Evolutionary conservation across 1,284 basidiomycete genomes (phyloP), one percentile per base, ranked within the genome.

Genomic region (Irpex sp.): DNA sequence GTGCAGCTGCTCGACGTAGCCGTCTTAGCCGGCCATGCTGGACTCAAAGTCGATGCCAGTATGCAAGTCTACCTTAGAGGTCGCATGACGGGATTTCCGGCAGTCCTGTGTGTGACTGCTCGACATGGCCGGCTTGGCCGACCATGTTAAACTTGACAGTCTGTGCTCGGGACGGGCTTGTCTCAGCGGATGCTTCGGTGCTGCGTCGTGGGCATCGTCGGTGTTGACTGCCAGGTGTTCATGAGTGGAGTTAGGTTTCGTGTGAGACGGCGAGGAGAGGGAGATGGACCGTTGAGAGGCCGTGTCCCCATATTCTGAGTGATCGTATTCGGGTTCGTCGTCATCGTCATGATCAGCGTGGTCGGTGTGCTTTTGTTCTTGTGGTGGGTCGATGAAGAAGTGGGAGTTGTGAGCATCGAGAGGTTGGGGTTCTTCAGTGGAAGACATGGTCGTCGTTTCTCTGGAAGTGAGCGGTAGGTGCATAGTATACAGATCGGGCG

Each of bases 261-360:
- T 71, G 48, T 63, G 65, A 13, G 70, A 62, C 2, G 88, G 82
- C 2, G 89, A 90, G 52, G 86, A 87, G 51, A 92, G 84, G 13
- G 89, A 83, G 62, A 92, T 88, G 1, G 90, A 92, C 51, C 82
- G 84, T 67, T 90, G 87, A 5, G 89, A 91, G n/a, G 89, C 89
- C n/a, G 88, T 91, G 70, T 92, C 90, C 64, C 81, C 85, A 66
- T 89, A 88, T 44, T 8, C 8, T 59, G 63, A 77, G 74, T 62
- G 71, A 71, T 65, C 75, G 60, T 66, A 75, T 71, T 60, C 71
- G 62, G 62, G 68, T 63, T 62, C 59, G 48, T 54, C 44, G 4
- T n/a, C 47, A 17, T 58, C 34, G 21, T 66, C 62, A 48, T 66
- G 58, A 15, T 44, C 38, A 44, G 8, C 9, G 15, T 9, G 9